These are phyloP conservation scores for Aspergillus versicolor DNA, from an alignment of 2,329 filamentous ascomycete genomes.

Conservation along the genomic window DNA sequence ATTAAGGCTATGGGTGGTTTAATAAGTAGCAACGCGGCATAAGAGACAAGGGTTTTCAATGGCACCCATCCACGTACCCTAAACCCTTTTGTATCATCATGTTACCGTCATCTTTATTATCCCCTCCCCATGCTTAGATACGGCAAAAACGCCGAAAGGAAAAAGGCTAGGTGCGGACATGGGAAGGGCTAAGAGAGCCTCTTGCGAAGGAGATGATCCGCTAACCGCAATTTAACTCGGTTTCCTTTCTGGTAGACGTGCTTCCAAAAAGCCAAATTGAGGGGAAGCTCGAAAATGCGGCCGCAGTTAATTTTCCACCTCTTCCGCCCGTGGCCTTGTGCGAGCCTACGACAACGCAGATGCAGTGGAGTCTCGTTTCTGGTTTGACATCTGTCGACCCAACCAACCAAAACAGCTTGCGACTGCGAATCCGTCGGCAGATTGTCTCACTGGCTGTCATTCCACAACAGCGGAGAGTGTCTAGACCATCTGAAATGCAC, in stretches of 20 bases:
- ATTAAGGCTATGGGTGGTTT: background rate
- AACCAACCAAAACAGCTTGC: conserved; percentile 20
- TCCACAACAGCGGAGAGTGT: conserved; percentile 14
- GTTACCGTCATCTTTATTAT: background rate
- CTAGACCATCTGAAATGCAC: conserved; percentile 13
- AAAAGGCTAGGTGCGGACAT: background rate
- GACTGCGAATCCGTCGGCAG: conserved; percentile 12
- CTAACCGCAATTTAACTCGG: conserved; percentile 5
- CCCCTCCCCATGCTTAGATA: background rate
- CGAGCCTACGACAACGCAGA: conserved; percentile 10
- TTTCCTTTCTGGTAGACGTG: conserved; percentile 15
- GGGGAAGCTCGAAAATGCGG: conserved; percentile 1
- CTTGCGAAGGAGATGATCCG: background rate
- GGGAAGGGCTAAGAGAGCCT: background rate
- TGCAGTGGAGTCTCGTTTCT: conserved; percentile 19
- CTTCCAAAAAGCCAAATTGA: conserved; percentile 6
- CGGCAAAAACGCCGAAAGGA: conserved; percentile 8
- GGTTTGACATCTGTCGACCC: conserved; percentile 26
- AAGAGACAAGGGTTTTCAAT: background rate
- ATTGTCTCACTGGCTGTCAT: conserved; percentile 19
- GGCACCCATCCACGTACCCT: conserved; percentile 3
- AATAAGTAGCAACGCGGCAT: background rate
- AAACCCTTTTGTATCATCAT: background rate
- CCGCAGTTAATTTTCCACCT: conserved; percentile 8
- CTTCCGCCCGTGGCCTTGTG: conserved; percentile 19